These are phyloP conservation scores for Cryptomeria japonica DNA, from an alignment of 75 land plant genomes.

Conservation along the genomic window DNA sequence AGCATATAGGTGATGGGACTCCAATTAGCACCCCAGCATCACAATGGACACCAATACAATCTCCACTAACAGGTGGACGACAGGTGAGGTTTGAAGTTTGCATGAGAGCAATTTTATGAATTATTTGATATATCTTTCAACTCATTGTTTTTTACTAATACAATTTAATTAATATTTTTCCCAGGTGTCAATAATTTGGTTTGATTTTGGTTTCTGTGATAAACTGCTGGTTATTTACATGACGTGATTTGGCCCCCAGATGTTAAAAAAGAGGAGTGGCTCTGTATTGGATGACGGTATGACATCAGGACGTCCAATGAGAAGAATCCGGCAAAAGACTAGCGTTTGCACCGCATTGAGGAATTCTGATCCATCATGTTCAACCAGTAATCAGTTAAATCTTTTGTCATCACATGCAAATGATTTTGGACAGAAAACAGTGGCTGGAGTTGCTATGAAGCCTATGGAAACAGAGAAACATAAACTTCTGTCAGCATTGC, in stretches of 20 bases:
- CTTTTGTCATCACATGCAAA: background rate
- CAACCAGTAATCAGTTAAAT: constrained; percentile 15
- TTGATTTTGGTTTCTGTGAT: background rate
- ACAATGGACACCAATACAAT: constrained; percentile 3
- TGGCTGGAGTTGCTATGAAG: constrained; percentile 12
- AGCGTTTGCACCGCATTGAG: constrained; percentile 28
- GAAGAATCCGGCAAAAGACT: constrained; percentile 57
- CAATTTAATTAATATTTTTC: background rate
- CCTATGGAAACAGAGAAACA: constrained; percentile 1
- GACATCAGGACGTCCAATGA: constrained; percentile 49
- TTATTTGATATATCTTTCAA: too few relatives aligned
- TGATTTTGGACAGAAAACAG: background rate
- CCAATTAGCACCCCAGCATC: background rate
- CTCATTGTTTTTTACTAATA: background rate
- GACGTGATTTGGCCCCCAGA: constrained; percentile 22
- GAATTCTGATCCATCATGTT: constrained; percentile 8
- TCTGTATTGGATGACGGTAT: constrained; percentile 43
- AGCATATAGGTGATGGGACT: background rate
- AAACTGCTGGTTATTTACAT: background rate
- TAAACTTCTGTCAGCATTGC: constrained; percentile 1
- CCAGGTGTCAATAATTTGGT: background rate
- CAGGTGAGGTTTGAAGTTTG: background rate
- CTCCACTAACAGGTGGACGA: background rate
- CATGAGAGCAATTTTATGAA: too few relatives aligned
- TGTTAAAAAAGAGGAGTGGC: constrained; percentile 45